Evolutionary conservation across 192 early-diverging fungal genomes (phyloP).

Genomic region (Thamnidium elegans): DNA sequence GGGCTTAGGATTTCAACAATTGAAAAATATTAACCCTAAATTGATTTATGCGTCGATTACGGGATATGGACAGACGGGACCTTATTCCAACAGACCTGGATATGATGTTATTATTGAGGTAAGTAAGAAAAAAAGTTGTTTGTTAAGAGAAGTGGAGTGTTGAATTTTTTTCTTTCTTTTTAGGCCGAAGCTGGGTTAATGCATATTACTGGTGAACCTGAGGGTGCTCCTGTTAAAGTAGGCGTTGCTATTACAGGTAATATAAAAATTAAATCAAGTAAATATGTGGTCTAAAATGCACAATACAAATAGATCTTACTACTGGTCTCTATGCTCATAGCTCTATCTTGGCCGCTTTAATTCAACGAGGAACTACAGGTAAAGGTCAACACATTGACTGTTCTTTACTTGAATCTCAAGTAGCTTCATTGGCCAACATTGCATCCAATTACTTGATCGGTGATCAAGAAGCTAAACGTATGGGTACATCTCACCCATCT

Average conservation of each 20-base stretch:
- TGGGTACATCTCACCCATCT: constrained; percentile 86
- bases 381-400: constrained; percentile 86
- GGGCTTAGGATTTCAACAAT: constrained; percentile 74
- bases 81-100: constrained; percentile 75
- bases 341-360: constrained; percentile 84
- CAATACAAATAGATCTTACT: neutral
- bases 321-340: constrained; percentile 83
- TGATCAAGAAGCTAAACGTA: constrained; percentile 71
- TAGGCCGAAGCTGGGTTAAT: constrained; percentile 88
- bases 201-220: constrained; percentile 91
- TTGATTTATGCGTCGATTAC: constrained; percentile 88
- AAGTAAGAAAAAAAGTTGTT: neutral
- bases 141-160: neutral
- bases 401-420: constrained; percentile 85
- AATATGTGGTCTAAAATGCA: neutral
- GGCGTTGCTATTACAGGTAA: constrained; percentile 95
- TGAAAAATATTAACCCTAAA: constrained; percentile 66
- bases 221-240: constrained; percentile 86
- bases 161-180: constrained; percentile 35
- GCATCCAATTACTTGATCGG: constrained; percentile 84
- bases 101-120: constrained; percentile 88
- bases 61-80: constrained; percentile 86
- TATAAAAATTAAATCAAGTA: neutral
- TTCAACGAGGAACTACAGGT: constrained; percentile 61
- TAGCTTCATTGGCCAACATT: constrained; percentile 87